A percentile compares a stretch with the other conserved stretches of the same genome.
Evolutionary conservation across 495 filamentous ascomycete genomes (phyloP).

Genomic region (Bacidia gigantensis): DNA sequence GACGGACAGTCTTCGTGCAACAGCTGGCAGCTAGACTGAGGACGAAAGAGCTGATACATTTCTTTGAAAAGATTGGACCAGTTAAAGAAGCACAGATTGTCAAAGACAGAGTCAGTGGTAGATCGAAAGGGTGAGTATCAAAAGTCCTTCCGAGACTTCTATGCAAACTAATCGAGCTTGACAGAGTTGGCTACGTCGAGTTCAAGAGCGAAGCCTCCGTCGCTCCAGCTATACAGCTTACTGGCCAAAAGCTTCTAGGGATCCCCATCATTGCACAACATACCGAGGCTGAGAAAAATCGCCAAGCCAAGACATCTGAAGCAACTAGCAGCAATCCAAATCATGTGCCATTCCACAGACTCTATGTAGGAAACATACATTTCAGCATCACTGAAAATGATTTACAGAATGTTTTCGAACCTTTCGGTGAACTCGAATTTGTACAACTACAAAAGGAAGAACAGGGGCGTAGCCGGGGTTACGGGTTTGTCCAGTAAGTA

Average conservation of each 20-base stretch:
- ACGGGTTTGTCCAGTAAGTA: slow-evolving; percentile 97
- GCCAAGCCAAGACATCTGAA: slow-evolving; percentile 79
- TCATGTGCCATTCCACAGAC: slow-evolving; percentile 88
- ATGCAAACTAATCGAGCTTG: background rate
- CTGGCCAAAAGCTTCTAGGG: slow-evolving; percentile 94
- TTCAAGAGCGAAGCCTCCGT: slow-evolving; percentile 96
- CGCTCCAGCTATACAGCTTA: slow-evolving; percentile 86
- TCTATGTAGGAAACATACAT: slow-evolving; percentile 99
- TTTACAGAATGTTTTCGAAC: slow-evolving; percentile 91
- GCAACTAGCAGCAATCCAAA: slow-evolving; percentile 47
- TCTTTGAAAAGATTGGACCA: slow-evolving; percentile 92
- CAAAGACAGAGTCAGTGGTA: slow-evolving; percentile 92
- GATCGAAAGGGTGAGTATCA: slow-evolving; percentile 81
- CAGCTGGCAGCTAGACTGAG: slow-evolving; percentile 87
- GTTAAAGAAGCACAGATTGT: slow-evolving; percentile 98
- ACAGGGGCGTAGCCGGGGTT: slow-evolving; percentile 78
- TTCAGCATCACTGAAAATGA: slow-evolving; percentile 98
- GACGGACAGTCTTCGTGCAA: slow-evolving; percentile 94
- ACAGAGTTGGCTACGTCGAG: slow-evolving; percentile 99
- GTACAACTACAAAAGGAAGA: slow-evolving; percentile 96
- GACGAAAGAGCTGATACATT: slow-evolving; percentile 82
- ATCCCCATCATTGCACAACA: slow-evolving; percentile 97
- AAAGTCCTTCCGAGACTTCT: background rate
- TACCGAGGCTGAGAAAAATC: slow-evolving; percentile 98
- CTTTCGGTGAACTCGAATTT: slow-evolving; percentile 95